A percentile compares a stretch with the other conserved stretches of the same genome.
Conservation (phyloP, 2,329 filamentous ascomycete genomes). For the Zasmidium angulare region DNA sequence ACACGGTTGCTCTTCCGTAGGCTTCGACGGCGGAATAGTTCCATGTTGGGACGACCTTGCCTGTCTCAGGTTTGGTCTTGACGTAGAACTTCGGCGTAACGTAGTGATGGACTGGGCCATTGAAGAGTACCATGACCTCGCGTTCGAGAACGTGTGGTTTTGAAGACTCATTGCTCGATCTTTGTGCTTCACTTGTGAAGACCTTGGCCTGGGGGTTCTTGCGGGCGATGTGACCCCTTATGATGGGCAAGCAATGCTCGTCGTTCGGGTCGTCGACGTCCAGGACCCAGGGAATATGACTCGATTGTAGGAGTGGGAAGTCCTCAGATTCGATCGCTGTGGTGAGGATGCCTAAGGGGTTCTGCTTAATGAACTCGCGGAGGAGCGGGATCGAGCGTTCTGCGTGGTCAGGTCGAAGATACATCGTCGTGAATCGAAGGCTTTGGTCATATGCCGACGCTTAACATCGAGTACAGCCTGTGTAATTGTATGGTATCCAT, state of each 20-base stretch:
- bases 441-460: too few species aligned
- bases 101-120: constrained; percentile 59
- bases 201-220: constrained; percentile 64
- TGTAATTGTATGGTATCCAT: too few species aligned
- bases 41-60: constrained; percentile 68
- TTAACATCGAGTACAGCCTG: too few species aligned
- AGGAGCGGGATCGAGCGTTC: constrained; percentile 32
- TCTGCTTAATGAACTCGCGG: constrained; percentile 57
- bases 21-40: constrained; percentile 66
- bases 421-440: too few species aligned
- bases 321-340: constrained; percentile 57
- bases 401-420: neutral
- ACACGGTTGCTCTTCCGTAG: constrained; percentile 59
- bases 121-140: constrained; percentile 66
- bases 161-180: too few species aligned
- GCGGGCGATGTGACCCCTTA: constrained; percentile 63
- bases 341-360: constrained; percentile 63
- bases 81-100: constrained; percentile 68
- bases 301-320: constrained; percentile 56
- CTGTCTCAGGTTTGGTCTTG: constrained; percentile 62
- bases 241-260: constrained; percentile 41
- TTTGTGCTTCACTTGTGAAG: constrained; percentile 37
- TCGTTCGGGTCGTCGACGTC: constrained; percentile 45
- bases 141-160: constrained; percentile 39
- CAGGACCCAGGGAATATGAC: constrained; percentile 61